Conservation (phyloP, 1,284 basidiomycete species). For the Boletus sp. region DNA sequence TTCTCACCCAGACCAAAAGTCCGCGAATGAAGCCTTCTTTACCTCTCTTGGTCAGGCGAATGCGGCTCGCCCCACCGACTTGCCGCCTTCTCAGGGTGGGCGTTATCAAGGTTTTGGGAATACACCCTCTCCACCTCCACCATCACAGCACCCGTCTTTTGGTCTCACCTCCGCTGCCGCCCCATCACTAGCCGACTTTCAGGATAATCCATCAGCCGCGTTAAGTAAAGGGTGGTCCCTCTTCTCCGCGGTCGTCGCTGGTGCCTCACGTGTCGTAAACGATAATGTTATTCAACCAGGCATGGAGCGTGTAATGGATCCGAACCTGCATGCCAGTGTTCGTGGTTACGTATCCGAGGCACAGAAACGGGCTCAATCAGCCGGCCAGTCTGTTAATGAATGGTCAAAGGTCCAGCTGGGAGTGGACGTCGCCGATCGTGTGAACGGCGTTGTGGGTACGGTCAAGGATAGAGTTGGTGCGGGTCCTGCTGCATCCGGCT, state of each 20-base stretch:
- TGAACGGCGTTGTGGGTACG: constrained; percentile 56
- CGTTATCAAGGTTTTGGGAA: constrained; percentile 83
- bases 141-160: constrained; percentile 56
- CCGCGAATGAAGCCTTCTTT: constrained; percentile 77
- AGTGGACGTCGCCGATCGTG: constrained; percentile 73
- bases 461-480: constrained; percentile 52
- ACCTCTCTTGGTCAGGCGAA: constrained; percentile 69
- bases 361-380: constrained; percentile 55
- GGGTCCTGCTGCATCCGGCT: constrained; percentile 51
- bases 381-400: constrained; percentile 62
- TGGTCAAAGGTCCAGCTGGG: constrained; percentile 74
- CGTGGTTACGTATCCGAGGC: constrained; percentile 70
- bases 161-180: constrained; percentile 68
- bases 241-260: constrained; percentile 71
- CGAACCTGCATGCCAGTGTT: constrained; percentile 69
- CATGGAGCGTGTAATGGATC: constrained; percentile 72
- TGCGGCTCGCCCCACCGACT: constrained; percentile 62
- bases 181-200: constrained; percentile 70
- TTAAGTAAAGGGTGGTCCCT: constrained; percentile 85
- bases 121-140: constrained; percentile 55
- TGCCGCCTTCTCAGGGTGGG: constrained; percentile 85
- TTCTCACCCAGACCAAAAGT: constrained; percentile 53
- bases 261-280: constrained; percentile 69
- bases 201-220: constrained; percentile 75
- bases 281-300: constrained; percentile 84